These are phyloP conservation scores for Cladophialophora immunda DNA, from an alignment of 2,329 filamentous ascomycete species.

Conservation along the genomic window DNA sequence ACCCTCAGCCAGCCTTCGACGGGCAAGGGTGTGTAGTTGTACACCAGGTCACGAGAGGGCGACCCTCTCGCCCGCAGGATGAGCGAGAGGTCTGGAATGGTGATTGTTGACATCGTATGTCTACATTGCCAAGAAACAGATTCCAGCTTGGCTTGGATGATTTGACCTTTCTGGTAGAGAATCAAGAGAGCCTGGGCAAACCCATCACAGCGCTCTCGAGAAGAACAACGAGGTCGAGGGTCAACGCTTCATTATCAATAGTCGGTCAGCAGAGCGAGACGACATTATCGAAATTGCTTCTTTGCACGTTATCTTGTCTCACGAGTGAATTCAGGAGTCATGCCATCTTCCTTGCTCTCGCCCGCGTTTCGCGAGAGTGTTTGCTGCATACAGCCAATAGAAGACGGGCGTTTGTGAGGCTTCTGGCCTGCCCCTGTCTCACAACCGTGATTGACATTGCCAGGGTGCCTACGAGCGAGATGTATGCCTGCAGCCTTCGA, in stretches of 20 bases:
- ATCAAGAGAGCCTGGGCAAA: neutral
- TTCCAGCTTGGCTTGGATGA: neutral
- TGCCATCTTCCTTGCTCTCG: neutral
- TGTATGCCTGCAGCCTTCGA: neutral
- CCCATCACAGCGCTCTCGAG: neutral
- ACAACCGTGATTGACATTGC: neutral
- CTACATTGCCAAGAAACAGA: neutral
- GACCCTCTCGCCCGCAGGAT: neutral
- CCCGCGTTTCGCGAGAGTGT: neutral
- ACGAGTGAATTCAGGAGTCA: neutral
- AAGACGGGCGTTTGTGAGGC: neutral
- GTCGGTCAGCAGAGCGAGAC: neutral
- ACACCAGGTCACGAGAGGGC: neutral
- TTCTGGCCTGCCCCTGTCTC: neutral
- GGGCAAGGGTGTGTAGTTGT: constrained; percentile 1
- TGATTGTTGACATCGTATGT: neutral
- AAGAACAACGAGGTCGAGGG: neutral
- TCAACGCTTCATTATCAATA: neutral
- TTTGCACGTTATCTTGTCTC: neutral
- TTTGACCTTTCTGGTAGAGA: neutral
- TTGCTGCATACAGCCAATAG: neutral
- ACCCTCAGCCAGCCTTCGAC: neutral
- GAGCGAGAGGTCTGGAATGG: neutral
- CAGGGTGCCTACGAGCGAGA: neutral
- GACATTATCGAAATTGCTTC: neutral